Evolutionary conservation across 1,139 yeast genomes (phyloP).

Genomic region (Hansenula sp.): DNA sequence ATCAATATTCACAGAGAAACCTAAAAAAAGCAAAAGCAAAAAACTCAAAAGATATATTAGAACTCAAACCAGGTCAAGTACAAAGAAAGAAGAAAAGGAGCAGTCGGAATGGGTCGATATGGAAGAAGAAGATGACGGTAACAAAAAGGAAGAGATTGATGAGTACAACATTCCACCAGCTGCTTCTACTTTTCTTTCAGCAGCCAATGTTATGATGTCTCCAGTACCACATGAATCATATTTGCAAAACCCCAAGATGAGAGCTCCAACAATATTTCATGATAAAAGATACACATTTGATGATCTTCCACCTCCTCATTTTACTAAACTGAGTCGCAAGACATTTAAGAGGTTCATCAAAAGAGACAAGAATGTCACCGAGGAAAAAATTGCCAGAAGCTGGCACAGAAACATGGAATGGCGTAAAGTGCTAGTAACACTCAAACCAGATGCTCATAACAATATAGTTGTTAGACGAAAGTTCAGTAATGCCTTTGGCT

Average conservation of each 20-base stretch:
- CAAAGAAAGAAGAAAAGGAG: constrained; percentile 2
- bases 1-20: constrained; percentile 4
- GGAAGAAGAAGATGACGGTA: constrained; percentile 3
- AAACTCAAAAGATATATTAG: constrained; percentile 26
- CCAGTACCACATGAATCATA: constrained; percentile 77
- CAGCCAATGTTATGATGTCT: constrained; percentile 61
- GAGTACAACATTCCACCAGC: constrained; percentile 45
- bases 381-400: constrained; percentile 81
- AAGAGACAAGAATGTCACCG: constrained; percentile 42
- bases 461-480: constrained; percentile 86
- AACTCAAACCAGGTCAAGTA: constrained; percentile 23
- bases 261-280: constrained; percentile 67
- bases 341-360: constrained; percentile 18
- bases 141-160: constrained; percentile 8
- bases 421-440: constrained; percentile 85
- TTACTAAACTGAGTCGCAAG: constrained; percentile 8
- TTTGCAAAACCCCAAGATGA: constrained; percentile 50
- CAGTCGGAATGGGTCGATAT: constrained; percentile 1
- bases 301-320: constrained; percentile 56
- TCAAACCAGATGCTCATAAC: constrained; percentile 94
- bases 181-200: constrained; percentile 53
- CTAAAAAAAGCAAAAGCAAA: constrained; percentile 15
- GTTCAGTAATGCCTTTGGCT: constrained; percentile 92
- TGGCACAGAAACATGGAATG: constrained; percentile 86
- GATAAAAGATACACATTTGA: constrained; percentile 68